Base-by-base conservation (phyloP, 768 basidiomycete genomes). In the Collybia sordida region DNA sequence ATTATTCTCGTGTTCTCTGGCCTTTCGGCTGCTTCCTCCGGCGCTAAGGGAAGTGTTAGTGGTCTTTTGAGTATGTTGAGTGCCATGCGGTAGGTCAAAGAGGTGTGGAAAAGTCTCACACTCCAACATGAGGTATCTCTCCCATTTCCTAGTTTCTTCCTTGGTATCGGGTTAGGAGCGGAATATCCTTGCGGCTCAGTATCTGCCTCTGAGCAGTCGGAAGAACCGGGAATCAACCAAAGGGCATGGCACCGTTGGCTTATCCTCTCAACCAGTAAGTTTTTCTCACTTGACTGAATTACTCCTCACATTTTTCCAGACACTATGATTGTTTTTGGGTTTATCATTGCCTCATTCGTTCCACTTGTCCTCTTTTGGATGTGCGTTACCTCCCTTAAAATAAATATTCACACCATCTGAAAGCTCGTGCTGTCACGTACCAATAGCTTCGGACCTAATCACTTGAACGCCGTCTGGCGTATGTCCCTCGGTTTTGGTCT, bases 181-280 rank as follows among this genome's bases (percentile, higher is more conserved):
- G 89, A 90, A 64, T 94, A 94, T 56, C 93, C 93, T 6, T 90
- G 90, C 54, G 93, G 93, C n/a, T 88, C 86, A 0, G 90, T 93
- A 8, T 86, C 91, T 6, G 87, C 86, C 3, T 86, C 90, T 1
- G 94, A 96, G 60, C 89, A 91, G 60, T 88, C 92, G 0, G 94
- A 96, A 64, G 88, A 89, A 62, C 72, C 79, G 6, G 81, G 78
- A 5, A 85, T 96, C 58, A 73, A 65, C 54, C 89, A 88, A 68
- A 82, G 83, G 46, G 78, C 87, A 4, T 92, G 91, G 60, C 86
- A 94, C 61, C 70, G 85, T 42, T 90, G 92, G 82, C 85, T 96
- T 60, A 83, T 86, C 3, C 77, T 91, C 19, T 89, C 93, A 11
- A 95, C 93, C 8, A 95, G 93, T 91, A 67, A 21, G 47, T 59